Base-by-base conservation (phyloP, 2,329 filamentous ascomycete species). In the Moelleriella libera region DNA sequence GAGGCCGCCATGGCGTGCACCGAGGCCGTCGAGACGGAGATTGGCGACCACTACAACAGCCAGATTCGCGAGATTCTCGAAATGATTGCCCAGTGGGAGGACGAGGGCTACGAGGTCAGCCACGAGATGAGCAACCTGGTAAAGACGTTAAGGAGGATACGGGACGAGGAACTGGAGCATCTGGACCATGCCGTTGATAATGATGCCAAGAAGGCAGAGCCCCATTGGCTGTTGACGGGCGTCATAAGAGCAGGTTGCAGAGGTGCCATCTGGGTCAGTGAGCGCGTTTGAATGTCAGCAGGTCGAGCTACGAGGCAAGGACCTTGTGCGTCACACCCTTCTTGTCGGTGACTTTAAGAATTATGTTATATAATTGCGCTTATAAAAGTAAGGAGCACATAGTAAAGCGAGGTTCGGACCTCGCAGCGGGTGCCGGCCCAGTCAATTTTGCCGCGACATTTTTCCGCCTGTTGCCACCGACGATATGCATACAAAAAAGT, bases 1-100 rank as follows among this genome's bases (percentile, higher is more conserved):
- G 88, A 97, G 67, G 89, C 90, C 2, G 90, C 92, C 37, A 98
- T 98, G 92, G 92, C 92, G 10, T 98, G 92, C 63, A 97, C 92
- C 1, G 92, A 98, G 67, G 92, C 92, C 1, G 90, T 98, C 1
- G 92, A 98, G 72, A 98, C 90, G 6, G 92, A 97, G 70, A 98
- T 98, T 52, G 92, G 92, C 2, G 80, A 80, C 30, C 92, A 98
- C 67, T 98, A 98, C 64, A 97, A 97, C 62, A 80, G 81, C 53
- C 92, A 98, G 68, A 88, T 98, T 41, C 72, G 87, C 30, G 76
- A 78, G 47, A 68, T 98, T 56, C 64, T 97, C 40, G 82, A 84
- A 52, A 96, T 94, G 83, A 77, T 87, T 49, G 71, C 76, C 6
- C 76, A 82, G 53, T 86, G 88, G 71, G 78, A 90, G 65, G 72